Conservation (phyloP, 139 green algal species). For the Chlorella sp. region DNA sequence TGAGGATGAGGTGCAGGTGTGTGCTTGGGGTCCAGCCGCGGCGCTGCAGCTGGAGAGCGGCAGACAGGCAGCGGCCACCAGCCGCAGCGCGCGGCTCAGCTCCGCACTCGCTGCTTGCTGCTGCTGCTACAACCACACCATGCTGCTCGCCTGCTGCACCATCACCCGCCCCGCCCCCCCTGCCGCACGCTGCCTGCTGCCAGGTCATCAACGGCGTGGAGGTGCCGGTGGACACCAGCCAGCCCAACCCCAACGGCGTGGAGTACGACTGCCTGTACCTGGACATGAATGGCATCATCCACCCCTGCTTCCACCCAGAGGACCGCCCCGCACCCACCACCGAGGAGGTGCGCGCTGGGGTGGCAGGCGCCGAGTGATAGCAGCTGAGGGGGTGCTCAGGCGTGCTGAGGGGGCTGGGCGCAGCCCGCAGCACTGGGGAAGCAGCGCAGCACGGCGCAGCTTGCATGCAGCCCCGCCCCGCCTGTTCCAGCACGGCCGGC, state of each 20-base stretch:
- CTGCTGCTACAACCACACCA: not conserved
- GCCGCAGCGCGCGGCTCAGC: not conserved
- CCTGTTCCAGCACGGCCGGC: too few species aligned
- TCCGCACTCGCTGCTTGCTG: too few species aligned
- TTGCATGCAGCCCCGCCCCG: too few species aligned
- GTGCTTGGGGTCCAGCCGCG: conserved; percentile 10
- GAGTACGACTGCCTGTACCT: conserved; percentile 99
- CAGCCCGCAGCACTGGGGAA: too few species aligned
- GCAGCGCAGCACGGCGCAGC: too few species aligned
- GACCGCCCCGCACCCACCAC: conserved; percentile 77
- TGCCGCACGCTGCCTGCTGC: too few species aligned
- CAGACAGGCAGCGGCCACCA: not conserved
- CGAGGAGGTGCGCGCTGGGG: conserved; percentile 53
- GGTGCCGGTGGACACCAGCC: conserved; percentile 89
- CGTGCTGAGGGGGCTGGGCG: too few species aligned
- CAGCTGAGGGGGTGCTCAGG: too few species aligned
- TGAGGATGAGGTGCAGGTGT: conserved; percentile 76
- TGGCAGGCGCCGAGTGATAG: too few species aligned
- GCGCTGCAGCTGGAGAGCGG: not conserved
- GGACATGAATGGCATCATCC: conserved; percentile 99
- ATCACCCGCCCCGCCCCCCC: too few species aligned
- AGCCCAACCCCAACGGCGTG: conserved; percentile 95
- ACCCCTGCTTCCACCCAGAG: conserved; percentile 99
- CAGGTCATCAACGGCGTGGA: conserved; percentile 79
- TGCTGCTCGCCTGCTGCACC: too few species aligned